Conservation (phyloP, 2,329 filamentous ascomycete species). For the Ophiostoma ips region DNA sequence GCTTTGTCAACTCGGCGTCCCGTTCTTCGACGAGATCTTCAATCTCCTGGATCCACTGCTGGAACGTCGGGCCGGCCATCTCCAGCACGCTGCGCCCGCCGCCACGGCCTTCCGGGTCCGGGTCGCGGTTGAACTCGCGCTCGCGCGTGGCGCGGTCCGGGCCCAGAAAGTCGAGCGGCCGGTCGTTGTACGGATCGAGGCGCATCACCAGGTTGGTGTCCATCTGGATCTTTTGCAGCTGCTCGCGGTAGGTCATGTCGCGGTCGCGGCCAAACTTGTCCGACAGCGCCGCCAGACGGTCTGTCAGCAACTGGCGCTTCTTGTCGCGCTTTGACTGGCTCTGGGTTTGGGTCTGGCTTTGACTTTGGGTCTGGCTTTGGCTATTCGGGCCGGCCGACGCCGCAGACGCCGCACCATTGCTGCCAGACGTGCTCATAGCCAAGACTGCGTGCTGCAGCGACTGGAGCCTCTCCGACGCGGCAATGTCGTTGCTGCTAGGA, state of each 20-base stretch:
- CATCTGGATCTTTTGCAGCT: constrained; percentile 81
- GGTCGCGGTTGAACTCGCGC: constrained; percentile 23
- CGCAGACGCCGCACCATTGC: neutral
- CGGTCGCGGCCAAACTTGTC: constrained; percentile 68
- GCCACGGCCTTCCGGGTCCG: constrained; percentile 21
- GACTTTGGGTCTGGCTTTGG: too few species aligned
- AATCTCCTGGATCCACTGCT: constrained; percentile 71
- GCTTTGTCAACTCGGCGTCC: constrained; percentile 67
- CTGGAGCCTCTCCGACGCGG: neutral
- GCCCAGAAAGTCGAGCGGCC: constrained; percentile 25
- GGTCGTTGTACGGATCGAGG: constrained; percentile 61
- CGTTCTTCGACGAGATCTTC: constrained; percentile 80
- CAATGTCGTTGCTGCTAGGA: neutral
- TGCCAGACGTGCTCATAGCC: neutral
- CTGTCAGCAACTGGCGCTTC: constrained; percentile 67
- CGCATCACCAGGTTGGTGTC: constrained; percentile 78
- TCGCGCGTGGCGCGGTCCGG: constrained; percentile 18
- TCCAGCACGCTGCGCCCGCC: constrained; percentile 44
- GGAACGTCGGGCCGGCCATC: constrained; percentile 72
- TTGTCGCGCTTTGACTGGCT: constrained; percentile 73
- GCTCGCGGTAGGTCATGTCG: constrained; percentile 73
- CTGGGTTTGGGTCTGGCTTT: constrained; percentile 16
- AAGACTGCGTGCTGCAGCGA: neutral
- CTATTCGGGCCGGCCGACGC: neutral
- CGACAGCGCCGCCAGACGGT: constrained; percentile 63